These are phyloP conservation scores for Flaveria bidentis DNA, from an alignment of 129 eudicot species.

Conservation along the genomic window DNA sequence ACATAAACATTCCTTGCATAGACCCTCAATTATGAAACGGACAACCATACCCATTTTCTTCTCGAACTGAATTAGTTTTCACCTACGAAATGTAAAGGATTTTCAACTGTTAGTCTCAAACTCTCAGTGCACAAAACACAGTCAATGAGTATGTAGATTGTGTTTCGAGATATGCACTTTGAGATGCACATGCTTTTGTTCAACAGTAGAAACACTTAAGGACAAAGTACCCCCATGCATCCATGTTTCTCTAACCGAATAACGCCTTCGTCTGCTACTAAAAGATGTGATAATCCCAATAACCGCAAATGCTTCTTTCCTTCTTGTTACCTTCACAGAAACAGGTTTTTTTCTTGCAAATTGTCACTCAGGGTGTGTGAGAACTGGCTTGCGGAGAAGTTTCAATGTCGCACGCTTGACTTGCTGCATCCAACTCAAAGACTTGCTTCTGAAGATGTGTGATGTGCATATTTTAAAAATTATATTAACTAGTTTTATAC, in stretches of 20 bases:
- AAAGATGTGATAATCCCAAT: constrained; percentile 75
- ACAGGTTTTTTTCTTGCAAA: constrained; percentile 24
- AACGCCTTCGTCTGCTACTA: constrained; percentile 74
- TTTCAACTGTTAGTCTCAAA: background rate
- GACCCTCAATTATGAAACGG: constrained; percentile 72
- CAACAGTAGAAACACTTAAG: background rate
- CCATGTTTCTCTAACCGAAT: constrained; percentile 72
- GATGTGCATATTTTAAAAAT: too few relatives aligned
- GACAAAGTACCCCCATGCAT: constrained; percentile 52
- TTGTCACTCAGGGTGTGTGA: background rate
- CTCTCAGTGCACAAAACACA: background rate
- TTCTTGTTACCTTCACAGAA: constrained; percentile 15
- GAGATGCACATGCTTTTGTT: background rate
- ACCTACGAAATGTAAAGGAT: constrained; percentile 37
- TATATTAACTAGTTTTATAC: too few relatives aligned
- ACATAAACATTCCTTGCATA: too few relatives aligned
- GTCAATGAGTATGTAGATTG: background rate
- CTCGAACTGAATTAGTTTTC: constrained; percentile 49
- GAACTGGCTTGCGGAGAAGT: too few relatives aligned
- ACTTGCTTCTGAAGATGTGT: too few relatives aligned
- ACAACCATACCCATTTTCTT: constrained; percentile 68
- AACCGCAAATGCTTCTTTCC: constrained; percentile 57
- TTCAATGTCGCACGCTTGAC: too few relatives aligned
- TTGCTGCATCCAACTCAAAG: too few relatives aligned
- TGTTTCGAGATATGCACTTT: constrained; percentile 15